Percentiles rank a stretch among this genome's conserved stretches.
These are phyloP conservation scores for Daedaleopsis nitida DNA, from an alignment of 768 basidiomycete species.

Conservation along the genomic window DNA sequence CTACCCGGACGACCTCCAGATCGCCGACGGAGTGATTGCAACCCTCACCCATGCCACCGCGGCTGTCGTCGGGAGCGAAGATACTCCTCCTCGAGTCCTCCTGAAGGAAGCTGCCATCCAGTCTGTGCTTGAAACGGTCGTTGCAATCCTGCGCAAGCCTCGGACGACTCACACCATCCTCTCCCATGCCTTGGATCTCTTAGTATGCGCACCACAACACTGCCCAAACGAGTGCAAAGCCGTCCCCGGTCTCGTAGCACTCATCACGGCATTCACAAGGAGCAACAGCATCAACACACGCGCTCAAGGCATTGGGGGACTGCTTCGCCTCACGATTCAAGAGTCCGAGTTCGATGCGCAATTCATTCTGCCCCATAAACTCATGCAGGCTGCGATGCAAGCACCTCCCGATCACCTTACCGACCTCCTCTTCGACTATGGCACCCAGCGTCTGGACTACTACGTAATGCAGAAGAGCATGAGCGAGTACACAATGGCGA, in stretches of 20 bases:
- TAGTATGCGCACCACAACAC: slow-evolving; percentile 46
- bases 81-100: slow-evolving; percentile 37
- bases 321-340: slow-evolving; percentile 50
- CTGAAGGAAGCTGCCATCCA: slow-evolving; percentile 39
- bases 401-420: slow-evolving; percentile 48
- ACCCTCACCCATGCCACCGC: slow-evolving; percentile 47
- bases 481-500: slow-evolving; percentile 50
- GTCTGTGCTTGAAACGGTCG: slow-evolving; percentile 44
- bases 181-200: slow-evolving; percentile 52
- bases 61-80: slow-evolving; percentile 44
- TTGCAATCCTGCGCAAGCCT: slow-evolving; percentile 46
- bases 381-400: slow-evolving; percentile 43
- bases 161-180: slow-evolving; percentile 49
- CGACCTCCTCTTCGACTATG: slow-evolving; percentile 52
- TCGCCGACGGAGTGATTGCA: slow-evolving; percentile 51
- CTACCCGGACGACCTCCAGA: slow-evolving; percentile 49
- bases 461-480: slow-evolving; percentile 34
- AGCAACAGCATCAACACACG: slow-evolving; percentile 56
- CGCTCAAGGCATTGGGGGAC: slow-evolving; percentile 50
- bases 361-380: slow-evolving; percentile 47
- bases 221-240: slow-evolving; percentile 46
- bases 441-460: slow-evolving; percentile 48
- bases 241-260: slow-evolving; percentile 44
- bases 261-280: slow-evolving; percentile 59
- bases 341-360: slow-evolving; percentile 48